Evolutionary conservation across 2,329 filamentous ascomycete species (phyloP).

Genomic region (Nannizziopsis barbatae): DNA sequence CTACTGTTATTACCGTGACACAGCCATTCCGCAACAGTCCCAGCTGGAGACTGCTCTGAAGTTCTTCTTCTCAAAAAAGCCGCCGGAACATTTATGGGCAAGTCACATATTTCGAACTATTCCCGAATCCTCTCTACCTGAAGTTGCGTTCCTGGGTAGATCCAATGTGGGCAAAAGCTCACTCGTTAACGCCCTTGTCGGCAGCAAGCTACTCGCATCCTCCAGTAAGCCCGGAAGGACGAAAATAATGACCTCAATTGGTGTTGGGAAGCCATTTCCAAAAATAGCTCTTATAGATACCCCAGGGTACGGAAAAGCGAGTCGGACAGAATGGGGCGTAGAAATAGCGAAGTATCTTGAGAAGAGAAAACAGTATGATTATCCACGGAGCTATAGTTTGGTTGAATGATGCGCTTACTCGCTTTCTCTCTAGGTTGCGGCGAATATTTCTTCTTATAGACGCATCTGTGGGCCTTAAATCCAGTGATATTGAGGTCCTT

Average conservation of each 20-base stretch:
- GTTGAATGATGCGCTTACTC: not conserved
- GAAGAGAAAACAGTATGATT: slow-evolving; percentile 46
- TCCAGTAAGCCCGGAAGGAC: slow-evolving; percentile 52
- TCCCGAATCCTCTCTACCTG: slow-evolving; percentile 43
- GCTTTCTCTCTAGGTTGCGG: slow-evolving; percentile 36
- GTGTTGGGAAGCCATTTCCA: slow-evolving; percentile 42
- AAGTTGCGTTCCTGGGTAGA: slow-evolving; percentile 57
- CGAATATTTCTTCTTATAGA: slow-evolving; percentile 56
- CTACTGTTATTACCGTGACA: slow-evolving; percentile 41
- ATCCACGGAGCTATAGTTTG: slow-evolving; percentile 1
- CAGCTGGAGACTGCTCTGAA: slow-evolving; percentile 38
- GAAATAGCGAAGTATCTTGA: slow-evolving; percentile 59
- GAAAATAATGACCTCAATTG: slow-evolving; percentile 55
- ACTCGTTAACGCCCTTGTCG: slow-evolving; percentile 54
- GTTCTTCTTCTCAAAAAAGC: slow-evolving; percentile 39
- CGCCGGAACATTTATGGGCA: slow-evolving; percentile 49
- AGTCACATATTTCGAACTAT: slow-evolving; percentile 50
- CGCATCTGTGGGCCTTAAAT: slow-evolving; percentile 51
- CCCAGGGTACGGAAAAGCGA: slow-evolving; percentile 58
- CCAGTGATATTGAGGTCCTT: slow-evolving; percentile 48
- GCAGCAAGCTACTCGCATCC: slow-evolving; percentile 42
- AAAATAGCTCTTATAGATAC: slow-evolving; percentile 55
- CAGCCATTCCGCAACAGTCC: slow-evolving; percentile 31
- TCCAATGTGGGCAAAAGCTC: slow-evolving; percentile 61
- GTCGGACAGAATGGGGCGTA: slow-evolving; percentile 50